phyloP scores from a whole-genome alignment of 441 rosid species.

The Euphorbia corollata region DNA sequence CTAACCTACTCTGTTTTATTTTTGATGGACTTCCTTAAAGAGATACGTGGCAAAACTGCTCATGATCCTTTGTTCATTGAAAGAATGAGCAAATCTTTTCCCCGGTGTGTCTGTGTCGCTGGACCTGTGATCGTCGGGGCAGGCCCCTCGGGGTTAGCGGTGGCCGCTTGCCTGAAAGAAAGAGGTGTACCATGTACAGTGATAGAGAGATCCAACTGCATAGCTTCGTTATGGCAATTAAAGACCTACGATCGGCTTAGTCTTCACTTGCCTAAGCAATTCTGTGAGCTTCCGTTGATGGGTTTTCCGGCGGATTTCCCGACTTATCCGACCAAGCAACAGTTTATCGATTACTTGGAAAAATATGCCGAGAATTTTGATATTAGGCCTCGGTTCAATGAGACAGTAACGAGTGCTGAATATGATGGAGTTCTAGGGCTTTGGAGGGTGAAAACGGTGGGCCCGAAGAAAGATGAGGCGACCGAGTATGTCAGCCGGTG shows the following conservation, averaged over 20 bases:
- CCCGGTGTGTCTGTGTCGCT: conserved; percentile 39
- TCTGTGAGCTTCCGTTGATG: conserved; percentile 67
- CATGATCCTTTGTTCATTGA: conserved; percentile 48
- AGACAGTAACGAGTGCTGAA: conserved; percentile 48
- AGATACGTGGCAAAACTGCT: conserved; percentile 67
- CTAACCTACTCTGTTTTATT: not conserved
- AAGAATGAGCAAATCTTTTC: conserved; percentile 23
- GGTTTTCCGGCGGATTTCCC: conserved; percentile 59
- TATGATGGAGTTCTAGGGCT: conserved; percentile 37
- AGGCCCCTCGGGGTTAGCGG: conserved; percentile 78
- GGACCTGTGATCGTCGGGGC: conserved; percentile 80
- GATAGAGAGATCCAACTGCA: conserved; percentile 55
- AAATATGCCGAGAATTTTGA: conserved; percentile 38
- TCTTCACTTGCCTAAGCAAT: conserved; percentile 79
- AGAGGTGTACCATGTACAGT: conserved; percentile 46
- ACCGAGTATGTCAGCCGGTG: conserved; percentile 50
- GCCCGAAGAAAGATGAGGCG: conserved; percentile 26
- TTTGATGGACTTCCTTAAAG: conserved; percentile 35
- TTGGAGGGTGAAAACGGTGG: conserved; percentile 57
- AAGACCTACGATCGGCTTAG: conserved; percentile 84
- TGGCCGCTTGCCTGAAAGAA: conserved; percentile 64
- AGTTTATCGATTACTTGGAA: conserved; percentile 50
- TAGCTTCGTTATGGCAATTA: conserved; percentile 71
- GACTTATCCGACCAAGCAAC: conserved; percentile 66
- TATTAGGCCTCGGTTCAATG: conserved; percentile 45